Percentiles rank a stretch among this genome's conserved stretches.
phyloP scores from a whole-genome alignment of 257 asterid genomes.

The Datura wrightii region DNA sequence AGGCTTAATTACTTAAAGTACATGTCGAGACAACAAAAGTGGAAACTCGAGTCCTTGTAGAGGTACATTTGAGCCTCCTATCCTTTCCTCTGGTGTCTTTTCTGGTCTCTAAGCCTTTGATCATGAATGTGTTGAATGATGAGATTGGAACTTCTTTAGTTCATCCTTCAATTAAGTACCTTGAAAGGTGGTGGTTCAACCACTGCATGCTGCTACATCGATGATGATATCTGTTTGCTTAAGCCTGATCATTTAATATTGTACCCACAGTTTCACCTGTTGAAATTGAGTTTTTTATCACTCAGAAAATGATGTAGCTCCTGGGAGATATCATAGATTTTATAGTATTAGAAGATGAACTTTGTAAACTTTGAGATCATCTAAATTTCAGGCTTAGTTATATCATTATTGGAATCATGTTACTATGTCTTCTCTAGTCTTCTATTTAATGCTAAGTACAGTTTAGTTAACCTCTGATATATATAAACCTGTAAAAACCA shows the following conservation, averaged over 20 bases:
- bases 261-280: not conserved
- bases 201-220: not conserved
- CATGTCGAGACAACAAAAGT: not conserved
- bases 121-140: not conserved
- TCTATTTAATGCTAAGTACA: not conserved
- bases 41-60: not conserved
- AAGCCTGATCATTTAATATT: not conserved
- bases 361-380: not conserved
- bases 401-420: not conserved
- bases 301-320: conserved; percentile 11
- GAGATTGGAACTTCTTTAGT: not conserved
- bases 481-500: not conserved
- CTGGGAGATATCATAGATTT: not conserved
- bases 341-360: not conserved
- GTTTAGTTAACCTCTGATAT: not conserved
- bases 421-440: not conserved
- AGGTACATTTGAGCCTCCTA: not conserved
- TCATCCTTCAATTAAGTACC: not conserved
- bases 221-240: not conserved
- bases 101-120: not conserved
- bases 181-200: not conserved
- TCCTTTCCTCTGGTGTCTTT: not conserved
- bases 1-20: not conserved
- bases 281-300: not conserved
- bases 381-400: not conserved